Percentiles rank a stretch among this genome's conserved stretches.
phyloP scores from a whole-genome alignment of 345 rosid genomes.

The Turnera subulata region DNA sequence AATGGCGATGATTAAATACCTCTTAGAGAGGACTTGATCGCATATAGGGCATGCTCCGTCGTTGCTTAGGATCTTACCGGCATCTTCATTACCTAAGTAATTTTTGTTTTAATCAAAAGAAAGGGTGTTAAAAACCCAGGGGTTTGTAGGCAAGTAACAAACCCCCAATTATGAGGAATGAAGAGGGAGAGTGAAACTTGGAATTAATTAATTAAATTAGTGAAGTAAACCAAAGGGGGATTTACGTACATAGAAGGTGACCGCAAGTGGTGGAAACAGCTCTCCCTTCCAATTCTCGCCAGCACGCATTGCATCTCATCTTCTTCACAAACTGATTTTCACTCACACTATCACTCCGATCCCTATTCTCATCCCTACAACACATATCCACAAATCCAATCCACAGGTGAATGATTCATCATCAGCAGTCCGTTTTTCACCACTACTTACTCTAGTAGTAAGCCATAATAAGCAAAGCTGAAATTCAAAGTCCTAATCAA shows the following conservation, averaged over 20 bases:
- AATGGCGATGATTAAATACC: no score
- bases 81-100: conserved; percentile 88
- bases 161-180: no score
- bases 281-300: conserved; percentile 93
- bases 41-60: conserved; percentile 94
- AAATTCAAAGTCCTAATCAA: no score
- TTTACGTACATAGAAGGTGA: conserved; percentile 84
- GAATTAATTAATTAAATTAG: background rate
- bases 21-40: conserved; percentile 94
- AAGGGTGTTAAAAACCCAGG: conserved; percentile 12
- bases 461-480: no score
- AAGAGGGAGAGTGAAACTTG: no score
- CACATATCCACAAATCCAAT: no score
- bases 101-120: no score
- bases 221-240: background rate
- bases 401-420: no score
- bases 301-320: conserved; percentile 97
- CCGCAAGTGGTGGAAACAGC: conserved; percentile 90
- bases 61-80: conserved; percentile 74
- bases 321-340: background rate
- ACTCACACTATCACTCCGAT: background rate
- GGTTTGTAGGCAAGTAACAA: no score
- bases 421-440: no score
- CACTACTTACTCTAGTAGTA: no score
- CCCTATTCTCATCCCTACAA: no score